These are phyloP conservation scores for Naganishia liquefaciens DNA, from an alignment of 1,284 basidiomycete species.

Conservation along the genomic window DNA sequence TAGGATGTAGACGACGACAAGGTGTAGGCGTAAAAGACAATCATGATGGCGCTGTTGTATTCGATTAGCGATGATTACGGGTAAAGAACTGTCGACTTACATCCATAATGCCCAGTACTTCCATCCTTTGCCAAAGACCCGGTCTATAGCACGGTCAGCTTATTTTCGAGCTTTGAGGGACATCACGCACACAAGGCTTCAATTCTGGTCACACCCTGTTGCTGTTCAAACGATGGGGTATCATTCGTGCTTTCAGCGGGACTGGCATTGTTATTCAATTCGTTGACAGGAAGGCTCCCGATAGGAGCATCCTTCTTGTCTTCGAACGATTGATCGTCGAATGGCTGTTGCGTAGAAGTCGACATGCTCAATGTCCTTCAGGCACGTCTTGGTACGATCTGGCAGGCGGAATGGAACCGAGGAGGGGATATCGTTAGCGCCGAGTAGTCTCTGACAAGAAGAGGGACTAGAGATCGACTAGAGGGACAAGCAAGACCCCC, in stretches of 20 bases:
- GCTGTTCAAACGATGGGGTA: conserved; percentile 24
- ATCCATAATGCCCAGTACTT: conserved; percentile 33
- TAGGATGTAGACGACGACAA: conserved; percentile 29
- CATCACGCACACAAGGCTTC: conserved; percentile 32
- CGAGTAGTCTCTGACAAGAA: neutral
- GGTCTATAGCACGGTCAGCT: conserved; percentile 8
- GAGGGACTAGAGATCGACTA: neutral
- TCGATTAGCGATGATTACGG: neutral
- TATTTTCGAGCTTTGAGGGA: too few relatives aligned
- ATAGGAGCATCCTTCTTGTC: conserved; percentile 23
- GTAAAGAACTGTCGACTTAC: conserved; percentile 5
- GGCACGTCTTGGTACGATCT: too few relatives aligned
- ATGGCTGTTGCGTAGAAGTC: conserved; percentile 5
- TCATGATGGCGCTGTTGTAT: conserved; percentile 24
- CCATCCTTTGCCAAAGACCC: conserved; percentile 33
- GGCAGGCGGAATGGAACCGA: neutral
- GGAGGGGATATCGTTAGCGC: neutral
- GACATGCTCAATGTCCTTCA: neutral
- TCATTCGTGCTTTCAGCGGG: neutral
- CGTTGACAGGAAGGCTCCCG: conserved; percentile 10
- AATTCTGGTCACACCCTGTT: conserved; percentile 33
- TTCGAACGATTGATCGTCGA: conserved; percentile 15
- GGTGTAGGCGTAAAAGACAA: conserved; percentile 31
- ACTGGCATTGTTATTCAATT: neutral
- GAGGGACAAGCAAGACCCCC: neutral